Evolutionary conservation across 2,329 filamentous ascomycete genomes (phyloP), one percentile per base, ranked within the genome.

Genomic region (Pleomassaria siparia): DNA sequence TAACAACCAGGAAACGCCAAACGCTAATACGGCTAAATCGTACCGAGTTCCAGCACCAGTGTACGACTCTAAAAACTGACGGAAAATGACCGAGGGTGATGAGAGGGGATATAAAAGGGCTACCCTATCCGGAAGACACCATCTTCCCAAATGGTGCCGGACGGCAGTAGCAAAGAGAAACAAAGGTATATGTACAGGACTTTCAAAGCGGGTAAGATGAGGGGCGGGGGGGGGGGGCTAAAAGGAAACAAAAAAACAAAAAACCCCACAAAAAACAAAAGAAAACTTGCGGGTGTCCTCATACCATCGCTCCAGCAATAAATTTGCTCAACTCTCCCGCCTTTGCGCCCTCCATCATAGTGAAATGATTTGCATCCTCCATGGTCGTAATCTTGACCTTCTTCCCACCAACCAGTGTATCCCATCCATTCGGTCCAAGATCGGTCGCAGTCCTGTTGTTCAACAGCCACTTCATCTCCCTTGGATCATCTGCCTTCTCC

Each of bases 401-500:
- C 39, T 70, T 59, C 4, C 69, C 70, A 2, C 56, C 58, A 24
- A 79, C 66, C 22, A 79, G 63, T 6, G 67, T 67, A 47, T 76
- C 71, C 76, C 76, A 79, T 20, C 73, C 73, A 51, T 76, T 76
- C 2, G 73, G 67, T 2, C 74, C 74, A 45, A 78, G 73, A 33
- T 28, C 32, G 6, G 66, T 74, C 32, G 76, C 32, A 35, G 66
- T 74, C 32, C 76, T 67, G 53, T 76, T 73, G 48, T 77, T 73
- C 39, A 77, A 60, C 43, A 80, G 55, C 71, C 75, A 79, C 40
- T 72, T 68, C 76, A 79, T 77, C 50, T 74, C 75, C 37, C 73
- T 67, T 2, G 74, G 72, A 44, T 78, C 76, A 13, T 70, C 62
- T 11, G 67, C 63, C 3, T 69, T 28, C 26, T 71, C 70, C 20